Conservation (phyloP, 768 basidiomycete genomes). For the Paxillus rubicundulus region DNA sequence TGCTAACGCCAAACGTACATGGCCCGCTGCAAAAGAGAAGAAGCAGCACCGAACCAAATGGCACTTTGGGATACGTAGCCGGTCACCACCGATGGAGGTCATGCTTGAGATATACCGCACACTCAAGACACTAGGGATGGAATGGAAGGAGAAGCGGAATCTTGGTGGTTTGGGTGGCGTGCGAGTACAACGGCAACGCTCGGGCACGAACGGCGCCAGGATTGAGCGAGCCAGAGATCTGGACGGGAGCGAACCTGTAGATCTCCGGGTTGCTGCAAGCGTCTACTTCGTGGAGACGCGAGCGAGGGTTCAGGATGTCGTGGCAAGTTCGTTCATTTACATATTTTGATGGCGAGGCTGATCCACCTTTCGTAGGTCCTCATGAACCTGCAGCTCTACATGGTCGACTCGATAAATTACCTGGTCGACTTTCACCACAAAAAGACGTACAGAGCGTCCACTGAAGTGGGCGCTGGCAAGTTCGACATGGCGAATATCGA, state of each 20-base stretch:
- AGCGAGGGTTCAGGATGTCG: conserved; percentile 85
- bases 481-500: conserved; percentile 58
- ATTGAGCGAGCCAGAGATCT: conserved; percentile 63
- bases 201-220: conserved; percentile 35
- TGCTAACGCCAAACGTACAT: conserved; percentile 46
- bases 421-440: conserved; percentile 98
- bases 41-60: conserved; percentile 83
- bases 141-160: conserved; percentile 92
- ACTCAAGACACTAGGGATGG: conserved; percentile 86
- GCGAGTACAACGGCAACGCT: conserved; percentile 29
- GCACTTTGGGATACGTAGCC: conserved; percentile 97
- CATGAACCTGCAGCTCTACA: conserved; percentile 97
- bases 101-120: conserved; percentile 99
- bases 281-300: conserved; percentile 95
- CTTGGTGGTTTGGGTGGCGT: conserved; percentile 69
- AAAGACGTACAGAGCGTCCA: conserved; percentile 81
- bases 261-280: conserved; percentile 65
- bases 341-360: not conserved
- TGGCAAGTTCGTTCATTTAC: conserved; percentile 54
- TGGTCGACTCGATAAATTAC: conserved; percentile 94
- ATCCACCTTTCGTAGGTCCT: conserved; percentile 56
- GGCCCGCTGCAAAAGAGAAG: conserved; percentile 51
- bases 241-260: conserved; percentile 57
- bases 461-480: conserved; percentile 62
- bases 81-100: conserved; percentile 97